phyloP scores from a whole-genome alignment of 345 rosid species.

The Combretum micranthum region DNA sequence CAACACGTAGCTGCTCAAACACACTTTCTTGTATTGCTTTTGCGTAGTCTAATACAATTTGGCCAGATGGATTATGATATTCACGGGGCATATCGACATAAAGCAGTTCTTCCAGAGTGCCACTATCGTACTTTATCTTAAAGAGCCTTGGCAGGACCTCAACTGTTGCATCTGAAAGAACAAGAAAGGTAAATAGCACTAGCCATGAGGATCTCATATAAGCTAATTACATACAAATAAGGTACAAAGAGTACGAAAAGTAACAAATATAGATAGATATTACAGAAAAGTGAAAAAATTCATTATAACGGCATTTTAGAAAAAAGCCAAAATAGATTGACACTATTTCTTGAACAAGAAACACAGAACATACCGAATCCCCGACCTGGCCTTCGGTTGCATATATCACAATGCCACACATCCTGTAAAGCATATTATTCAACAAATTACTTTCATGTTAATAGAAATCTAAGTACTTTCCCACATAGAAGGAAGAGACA shows the following conservation, averaged over 20 bases:
- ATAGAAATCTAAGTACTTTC: background rate
- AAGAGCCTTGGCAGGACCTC: slow-evolving; percentile 42
- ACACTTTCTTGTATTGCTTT: slow-evolving; percentile 44
- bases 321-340: background rate
- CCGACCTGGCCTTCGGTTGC: slow-evolving; percentile 96
- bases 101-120: slow-evolving; percentile 34
- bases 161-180: slow-evolving; percentile 29
- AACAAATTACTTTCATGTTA: background rate
- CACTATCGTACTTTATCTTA: slow-evolving; percentile 38
- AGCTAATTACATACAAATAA: background rate
- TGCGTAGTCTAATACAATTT: slow-evolving; percentile 36
- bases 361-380: slow-evolving; percentile 70
- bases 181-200: background rate
- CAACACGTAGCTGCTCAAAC: slow-evolving; percentile 37
- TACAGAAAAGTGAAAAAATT: background rate
- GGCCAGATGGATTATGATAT: slow-evolving; percentile 21
- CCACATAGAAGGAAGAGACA: slow-evolving; percentile 2
- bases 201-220: background rate
- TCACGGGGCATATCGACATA: slow-evolving; percentile 36
- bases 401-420: slow-evolving; percentile 98
- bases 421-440: slow-evolving; percentile 48
- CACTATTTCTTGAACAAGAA: background rate
- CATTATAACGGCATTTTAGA: too few species aligned
- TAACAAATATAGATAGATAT: background rate
- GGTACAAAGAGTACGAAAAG: background rate